Conservation (phyloP, 1,284 basidiomycete species). For the Athelia psychrophila region DNA sequence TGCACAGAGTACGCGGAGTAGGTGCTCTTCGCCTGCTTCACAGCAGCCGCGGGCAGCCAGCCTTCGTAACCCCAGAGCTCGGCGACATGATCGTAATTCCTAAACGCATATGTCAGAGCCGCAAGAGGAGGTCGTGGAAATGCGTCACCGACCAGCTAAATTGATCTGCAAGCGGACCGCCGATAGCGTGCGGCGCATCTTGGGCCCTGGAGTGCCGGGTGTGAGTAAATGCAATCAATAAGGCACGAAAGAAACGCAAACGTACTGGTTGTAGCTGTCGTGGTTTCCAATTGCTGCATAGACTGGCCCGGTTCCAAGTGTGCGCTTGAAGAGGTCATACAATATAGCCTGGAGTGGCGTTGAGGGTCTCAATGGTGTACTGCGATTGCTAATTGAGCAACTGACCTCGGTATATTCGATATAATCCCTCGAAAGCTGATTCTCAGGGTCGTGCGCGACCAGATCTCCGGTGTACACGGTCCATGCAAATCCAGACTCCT, state of each 20-base stretch:
- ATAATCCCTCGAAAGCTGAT: constrained; percentile 56
- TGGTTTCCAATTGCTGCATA: constrained; percentile 79
- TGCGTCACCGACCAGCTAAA: constrained; percentile 56
- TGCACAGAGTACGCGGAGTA: constrained; percentile 76
- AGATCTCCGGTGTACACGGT: constrained; percentile 77
- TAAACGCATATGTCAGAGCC: constrained; percentile 19
- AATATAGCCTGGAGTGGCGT: constrained; percentile 46
- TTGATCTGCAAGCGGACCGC: constrained; percentile 49
- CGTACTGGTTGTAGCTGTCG: constrained; percentile 63
- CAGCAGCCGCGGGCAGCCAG: constrained; percentile 65
- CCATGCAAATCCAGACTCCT: constrained; percentile 59
- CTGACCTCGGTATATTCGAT: constrained; percentile 56
- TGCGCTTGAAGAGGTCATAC: constrained; percentile 62
- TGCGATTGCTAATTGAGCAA: neutral
- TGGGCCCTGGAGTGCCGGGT: constrained; percentile 43
- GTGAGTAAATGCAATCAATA: constrained; percentile 9
- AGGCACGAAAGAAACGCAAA: constrained; percentile 9
- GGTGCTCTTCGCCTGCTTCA: constrained; percentile 60
- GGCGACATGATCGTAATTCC: constrained; percentile 76
- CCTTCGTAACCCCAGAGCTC: constrained; percentile 66
- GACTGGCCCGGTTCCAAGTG: constrained; percentile 62
- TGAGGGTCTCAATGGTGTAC: neutral
- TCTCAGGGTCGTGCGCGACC: constrained; percentile 67
- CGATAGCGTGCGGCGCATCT: constrained; percentile 60
- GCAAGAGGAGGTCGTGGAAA: neutral